These are phyloP conservation scores for Trichosporon sp. DNA, from an alignment of 1,284 basidiomycete genomes.

Conservation along the genomic window DNA sequence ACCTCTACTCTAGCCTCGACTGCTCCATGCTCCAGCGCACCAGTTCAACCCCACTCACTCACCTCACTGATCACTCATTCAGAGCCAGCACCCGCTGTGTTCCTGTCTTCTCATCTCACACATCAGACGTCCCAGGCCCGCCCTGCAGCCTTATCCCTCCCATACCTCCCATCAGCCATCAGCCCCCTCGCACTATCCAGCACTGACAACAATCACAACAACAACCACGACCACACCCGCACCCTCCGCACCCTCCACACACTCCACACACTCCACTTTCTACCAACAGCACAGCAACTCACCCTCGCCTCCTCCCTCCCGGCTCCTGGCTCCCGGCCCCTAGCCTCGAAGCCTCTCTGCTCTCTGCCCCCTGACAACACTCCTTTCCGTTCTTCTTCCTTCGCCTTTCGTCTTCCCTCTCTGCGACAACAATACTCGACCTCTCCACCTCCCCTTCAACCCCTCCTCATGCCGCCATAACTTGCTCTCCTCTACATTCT, in stretches of 20 bases:
- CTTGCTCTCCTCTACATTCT: background rate
- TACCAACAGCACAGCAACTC: conserved; percentile 2
- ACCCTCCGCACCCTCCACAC: too few species aligned
- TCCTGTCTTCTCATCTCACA: background rate
- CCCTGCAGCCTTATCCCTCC: background rate
- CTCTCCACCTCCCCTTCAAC: background rate
- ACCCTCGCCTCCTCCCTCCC: background rate
- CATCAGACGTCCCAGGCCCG: background rate
- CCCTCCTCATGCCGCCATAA: background rate
- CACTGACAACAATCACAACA: background rate
- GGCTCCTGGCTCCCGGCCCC: background rate
- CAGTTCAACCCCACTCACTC: too few species aligned
- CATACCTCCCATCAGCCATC: background rate
- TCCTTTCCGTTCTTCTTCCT: background rate
- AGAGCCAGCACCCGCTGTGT: background rate
- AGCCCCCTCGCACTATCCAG: background rate
- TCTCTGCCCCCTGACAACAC: background rate
- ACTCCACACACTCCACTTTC: background rate
- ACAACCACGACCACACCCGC: background rate
- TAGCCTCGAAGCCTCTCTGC: background rate
- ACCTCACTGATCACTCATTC: too few species aligned
- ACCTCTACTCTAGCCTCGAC: too few species aligned
- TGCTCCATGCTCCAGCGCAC: too few species aligned
- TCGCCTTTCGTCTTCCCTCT: background rate
- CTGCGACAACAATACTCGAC: background rate